These are phyloP conservation scores for Seiridium unicorne DNA, from an alignment of 2,329 filamentous ascomycete genomes.

Conservation along the genomic window DNA sequence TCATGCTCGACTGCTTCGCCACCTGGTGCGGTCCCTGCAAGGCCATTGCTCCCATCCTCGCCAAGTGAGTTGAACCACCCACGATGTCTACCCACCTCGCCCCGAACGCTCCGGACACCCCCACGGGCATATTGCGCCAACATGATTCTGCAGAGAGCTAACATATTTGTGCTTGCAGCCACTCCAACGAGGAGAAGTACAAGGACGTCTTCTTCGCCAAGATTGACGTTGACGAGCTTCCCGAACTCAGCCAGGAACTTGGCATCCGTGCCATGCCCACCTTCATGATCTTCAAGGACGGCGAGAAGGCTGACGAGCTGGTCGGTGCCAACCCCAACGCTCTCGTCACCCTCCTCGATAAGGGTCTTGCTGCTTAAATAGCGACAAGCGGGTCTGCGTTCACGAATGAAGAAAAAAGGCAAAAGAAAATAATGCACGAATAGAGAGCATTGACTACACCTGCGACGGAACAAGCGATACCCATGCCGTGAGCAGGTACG, in stretches of 20 bases:
- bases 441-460: not conserved
- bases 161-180: conserved; percentile 36
- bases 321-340: conserved; percentile 77
- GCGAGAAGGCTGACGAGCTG: conserved; percentile 69
- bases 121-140: not conserved
- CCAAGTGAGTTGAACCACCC: conserved; percentile 48
- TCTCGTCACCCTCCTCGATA: conserved; percentile 48
- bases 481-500: not conserved
- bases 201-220: conserved; percentile 74
- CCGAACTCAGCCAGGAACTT: conserved; percentile 73
- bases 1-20: conserved; percentile 85
- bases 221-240: conserved; percentile 83
- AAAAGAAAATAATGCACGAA: not conserved
- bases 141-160: conserved; percentile 11
- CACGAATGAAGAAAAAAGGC: not conserved
- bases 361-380: conserved; percentile 7
- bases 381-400: not conserved
- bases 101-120: conserved; percentile 16
- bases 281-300: conserved; percentile 81
- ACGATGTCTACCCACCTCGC: not conserved
- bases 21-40: conserved; percentile 96
- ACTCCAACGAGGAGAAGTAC: conserved; percentile 56
- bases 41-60: conserved; percentile 75
- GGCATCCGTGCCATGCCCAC: conserved; percentile 90
- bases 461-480: not conserved